Conservation (phyloP, 1,284 basidiomycete genomes). For the Boletellus deceptivus region DNA sequence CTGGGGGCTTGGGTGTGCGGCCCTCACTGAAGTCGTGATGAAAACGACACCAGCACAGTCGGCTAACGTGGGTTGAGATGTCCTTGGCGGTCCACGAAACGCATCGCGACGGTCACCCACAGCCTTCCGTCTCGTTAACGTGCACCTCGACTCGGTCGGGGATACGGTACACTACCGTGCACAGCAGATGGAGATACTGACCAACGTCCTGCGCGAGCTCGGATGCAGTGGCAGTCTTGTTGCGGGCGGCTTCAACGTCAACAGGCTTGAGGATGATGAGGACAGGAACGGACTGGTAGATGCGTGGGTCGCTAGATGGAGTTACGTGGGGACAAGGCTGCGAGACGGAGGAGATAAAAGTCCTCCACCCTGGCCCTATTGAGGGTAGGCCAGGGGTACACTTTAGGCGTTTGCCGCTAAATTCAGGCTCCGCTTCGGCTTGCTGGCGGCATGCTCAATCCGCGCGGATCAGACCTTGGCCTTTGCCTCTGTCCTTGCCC, state of each 20-base stretch:
- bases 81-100: too few relatives aligned
- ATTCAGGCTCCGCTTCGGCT: too few relatives aligned
- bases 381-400: too few relatives aligned
- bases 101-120: neutral
- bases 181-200: conserved; percentile 34
- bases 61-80: too few relatives aligned
- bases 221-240: conserved; percentile 40
- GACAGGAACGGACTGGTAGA: neutral
- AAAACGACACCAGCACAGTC: too few relatives aligned
- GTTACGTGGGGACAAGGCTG: conserved; percentile 5
- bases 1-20: too few relatives aligned
- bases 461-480: too few relatives aligned
- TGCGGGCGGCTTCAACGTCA: conserved; percentile 45
- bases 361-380: neutral
- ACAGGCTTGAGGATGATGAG: conserved; percentile 42
- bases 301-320: neutral
- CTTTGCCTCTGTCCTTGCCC: too few relatives aligned
- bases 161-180: neutral
- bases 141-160: neutral
- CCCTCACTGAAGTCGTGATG: too few relatives aligned
- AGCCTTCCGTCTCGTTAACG: neutral
- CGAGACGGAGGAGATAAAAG: neutral
- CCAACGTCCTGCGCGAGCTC: conserved; percentile 38
- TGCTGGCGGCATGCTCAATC: too few relatives aligned
- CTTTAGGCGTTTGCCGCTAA: too few relatives aligned